Base-by-base conservation (phyloP, 345 rosid genomes). In the Citrus maxima region DNA sequence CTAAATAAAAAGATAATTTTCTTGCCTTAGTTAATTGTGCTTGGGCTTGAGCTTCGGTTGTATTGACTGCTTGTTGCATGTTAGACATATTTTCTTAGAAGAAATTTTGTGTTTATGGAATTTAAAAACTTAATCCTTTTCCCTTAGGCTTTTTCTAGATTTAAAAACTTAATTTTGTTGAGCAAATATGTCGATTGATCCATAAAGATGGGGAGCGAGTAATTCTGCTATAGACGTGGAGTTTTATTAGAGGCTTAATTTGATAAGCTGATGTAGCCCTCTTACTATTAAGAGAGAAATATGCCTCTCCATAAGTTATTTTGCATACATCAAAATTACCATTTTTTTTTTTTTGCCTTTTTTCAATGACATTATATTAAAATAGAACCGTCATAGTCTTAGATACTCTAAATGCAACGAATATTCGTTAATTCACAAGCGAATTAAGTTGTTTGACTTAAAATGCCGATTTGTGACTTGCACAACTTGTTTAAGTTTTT, bases 61-160 rank as follows among this genome's bases (percentile, higher is more conserved):
- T 67, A 6, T 40, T n/a, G 58, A 61, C 16, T 2, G 28, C 10
- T 32, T 74, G 59, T 30, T 74, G 68, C 1, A 60, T 59, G 66
- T 74, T 74, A 2, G 77, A 59, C 77, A 74, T 74, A 7, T 74
- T 74, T 27, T 34, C 24, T 74, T 18, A 22, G 14, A 24, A 27
- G 5, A 28, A 30, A 54, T 32, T 66, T 37, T 37, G 16, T 66
- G 19, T 21, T 18, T 30, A 34, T 66, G 4, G 0, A 34, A 66
- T 34, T 66, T 10, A 2, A 40, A 16, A 21, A 67, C 12, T 4
- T 38, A 40, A 49, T 4, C 19, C 16, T 22, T 68, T 68, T 38
- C 30, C 7, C 40, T 2, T 46, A 49, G 27, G 9, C 4, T 10
- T 21, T 18, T 12, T 10, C 0, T 16, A 28, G 22, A 8, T 35